Conservation (phyloP, 2,329 filamentous ascomycete genomes). For the Chrysoporthe puriensis region DNA sequence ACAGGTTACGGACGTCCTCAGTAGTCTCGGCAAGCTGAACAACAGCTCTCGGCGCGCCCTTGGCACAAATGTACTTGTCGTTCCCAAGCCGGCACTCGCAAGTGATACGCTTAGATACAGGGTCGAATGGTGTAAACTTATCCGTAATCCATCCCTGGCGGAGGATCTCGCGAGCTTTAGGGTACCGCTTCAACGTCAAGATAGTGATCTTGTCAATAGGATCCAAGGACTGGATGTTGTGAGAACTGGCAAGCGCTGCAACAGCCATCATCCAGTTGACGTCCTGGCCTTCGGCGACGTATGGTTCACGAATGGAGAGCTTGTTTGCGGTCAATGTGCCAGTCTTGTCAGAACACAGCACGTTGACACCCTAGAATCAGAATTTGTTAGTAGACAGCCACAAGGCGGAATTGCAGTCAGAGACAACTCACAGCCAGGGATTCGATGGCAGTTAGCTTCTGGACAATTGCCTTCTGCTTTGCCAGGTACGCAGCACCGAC, state of each 20-base stretch:
- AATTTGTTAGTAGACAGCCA: not conserved
- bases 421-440: conserved; percentile 56
- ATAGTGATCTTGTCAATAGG: conserved; percentile 82
- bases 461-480: conserved; percentile 77
- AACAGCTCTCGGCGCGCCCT: conserved; percentile 78
- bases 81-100: conserved; percentile 69
- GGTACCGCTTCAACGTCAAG: conserved; percentile 74
- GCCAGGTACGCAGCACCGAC: conserved; percentile 78
- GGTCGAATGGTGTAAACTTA: conserved; percentile 79
- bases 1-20: conserved; percentile 65
- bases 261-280: conserved; percentile 87
- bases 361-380: conserved; percentile 62
- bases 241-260: conserved; percentile 74
- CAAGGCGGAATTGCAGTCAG: no score
- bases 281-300: conserved; percentile 75
- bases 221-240: conserved; percentile 79
- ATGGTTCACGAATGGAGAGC: conserved; percentile 76
- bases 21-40: conserved; percentile 70
- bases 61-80: conserved; percentile 73
- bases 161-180: conserved; percentile 76
- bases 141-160: conserved; percentile 75
- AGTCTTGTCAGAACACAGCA: conserved; percentile 82
- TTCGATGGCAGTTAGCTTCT: conserved; percentile 79
- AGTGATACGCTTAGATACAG: conserved; percentile 79
- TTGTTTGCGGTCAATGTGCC: conserved; percentile 78